phyloP scores from a whole-genome alignment of 1,284 basidiomycete species.

The Spongiforma sp. region DNA sequence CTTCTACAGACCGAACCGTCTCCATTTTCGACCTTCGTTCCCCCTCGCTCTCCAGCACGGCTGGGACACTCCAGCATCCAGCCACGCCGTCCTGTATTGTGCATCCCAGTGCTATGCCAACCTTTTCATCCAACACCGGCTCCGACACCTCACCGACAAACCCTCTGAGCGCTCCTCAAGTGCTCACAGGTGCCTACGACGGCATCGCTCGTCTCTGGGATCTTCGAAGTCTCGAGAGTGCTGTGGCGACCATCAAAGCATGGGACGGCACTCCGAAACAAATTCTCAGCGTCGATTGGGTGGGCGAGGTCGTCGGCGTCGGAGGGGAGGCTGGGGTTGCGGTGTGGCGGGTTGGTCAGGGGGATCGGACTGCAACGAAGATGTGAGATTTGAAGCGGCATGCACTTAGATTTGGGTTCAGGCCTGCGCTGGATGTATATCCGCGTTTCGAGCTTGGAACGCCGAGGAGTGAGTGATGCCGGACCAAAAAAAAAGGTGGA shows the following conservation, averaged over 20 bases:
- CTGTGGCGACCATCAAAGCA: conserved; percentile 70
- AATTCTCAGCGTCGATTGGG: conserved; percentile 81
- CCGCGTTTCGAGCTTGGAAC: no score
- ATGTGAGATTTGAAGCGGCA: no score
- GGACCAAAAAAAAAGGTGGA: no score
- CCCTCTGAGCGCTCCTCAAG: conserved; percentile 42
- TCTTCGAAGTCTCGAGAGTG: conserved; percentile 67
- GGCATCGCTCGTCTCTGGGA: conserved; percentile 90
- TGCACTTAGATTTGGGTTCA: no score
- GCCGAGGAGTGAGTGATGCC: no score
- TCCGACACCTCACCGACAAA: not conserved
- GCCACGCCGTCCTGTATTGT: conserved; percentile 78
- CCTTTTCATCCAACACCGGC: conserved; percentile 16
- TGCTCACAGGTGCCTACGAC: conserved; percentile 85
- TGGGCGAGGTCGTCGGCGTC: conserved; percentile 68
- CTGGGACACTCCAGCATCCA: conserved; percentile 65
- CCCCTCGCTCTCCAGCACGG: conserved; percentile 46
- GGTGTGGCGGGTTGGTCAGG: conserved; percentile 68
- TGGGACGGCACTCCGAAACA: conserved; percentile 61
- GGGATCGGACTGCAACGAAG: conserved; percentile 11
- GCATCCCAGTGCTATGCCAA: conserved; percentile 39
- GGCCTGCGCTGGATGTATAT: no score
- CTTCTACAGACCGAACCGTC: conserved; percentile 73
- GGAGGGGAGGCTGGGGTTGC: conserved; percentile 87
- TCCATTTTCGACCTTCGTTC: conserved; percentile 70